Conservation (phyloP, 176 grass and related monocot genomes). For the Oryza coarctata region DNA sequence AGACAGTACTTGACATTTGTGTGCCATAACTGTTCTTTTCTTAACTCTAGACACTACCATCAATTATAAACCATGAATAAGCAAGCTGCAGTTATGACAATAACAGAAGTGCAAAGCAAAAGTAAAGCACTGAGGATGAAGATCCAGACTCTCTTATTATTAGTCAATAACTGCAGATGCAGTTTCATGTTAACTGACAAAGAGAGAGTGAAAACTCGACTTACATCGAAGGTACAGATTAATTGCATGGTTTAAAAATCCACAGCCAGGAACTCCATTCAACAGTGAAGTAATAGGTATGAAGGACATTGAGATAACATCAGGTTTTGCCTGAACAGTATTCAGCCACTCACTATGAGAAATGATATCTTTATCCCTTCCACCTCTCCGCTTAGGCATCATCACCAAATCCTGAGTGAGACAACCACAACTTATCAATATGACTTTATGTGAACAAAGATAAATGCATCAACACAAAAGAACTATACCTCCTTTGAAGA, state of each 20-base stretch:
- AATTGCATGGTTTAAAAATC: constrained; percentile 95
- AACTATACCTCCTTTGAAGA: constrained; percentile 63
- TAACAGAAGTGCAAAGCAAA: background rate
- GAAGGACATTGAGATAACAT: constrained; percentile 97
- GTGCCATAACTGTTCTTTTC: background rate
- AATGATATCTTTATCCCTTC: constrained; percentile 68
- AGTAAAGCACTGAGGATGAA: background rate
- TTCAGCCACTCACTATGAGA: constrained; percentile 79
- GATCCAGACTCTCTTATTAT: background rate
- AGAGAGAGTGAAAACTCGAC: constrained; percentile 26
- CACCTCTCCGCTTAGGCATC: constrained; percentile 85
- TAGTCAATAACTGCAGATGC: background rate
- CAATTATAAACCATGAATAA: constrained; percentile 11
- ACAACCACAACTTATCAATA: constrained; percentile 19
- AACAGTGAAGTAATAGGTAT: constrained; percentile 95
- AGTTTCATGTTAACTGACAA: background rate
- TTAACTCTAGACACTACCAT: background rate
- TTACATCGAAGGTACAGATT: constrained; percentile 97
- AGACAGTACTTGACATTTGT: background rate
- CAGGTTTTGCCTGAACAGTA: constrained; percentile 72
- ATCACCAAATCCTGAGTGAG: constrained; percentile 74
- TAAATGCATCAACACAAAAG: constrained; percentile 25
- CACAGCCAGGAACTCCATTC: constrained; percentile 95
- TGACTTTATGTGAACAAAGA: background rate
- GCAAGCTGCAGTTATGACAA: background rate